Percentiles rank a stretch among this genome's conserved stretches.
phyloP scores from a whole-genome alignment of 2,329 filamentous ascomycete species.

The Ophiocordyceps camponoti-saundersi region DNA sequence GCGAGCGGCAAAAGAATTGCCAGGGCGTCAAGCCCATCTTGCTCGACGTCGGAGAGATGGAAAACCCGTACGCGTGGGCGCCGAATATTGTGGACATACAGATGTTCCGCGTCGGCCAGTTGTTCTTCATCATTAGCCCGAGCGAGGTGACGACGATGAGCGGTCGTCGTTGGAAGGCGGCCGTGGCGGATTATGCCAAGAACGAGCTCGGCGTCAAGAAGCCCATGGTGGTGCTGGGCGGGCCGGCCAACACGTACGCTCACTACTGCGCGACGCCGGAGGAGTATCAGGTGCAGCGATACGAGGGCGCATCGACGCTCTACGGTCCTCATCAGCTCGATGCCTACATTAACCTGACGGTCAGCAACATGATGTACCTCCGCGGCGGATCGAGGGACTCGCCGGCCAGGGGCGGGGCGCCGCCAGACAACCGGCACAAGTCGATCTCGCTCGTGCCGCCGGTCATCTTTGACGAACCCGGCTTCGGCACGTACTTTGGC shows the following conservation, averaged over 20 bases:
- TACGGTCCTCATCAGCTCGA: slow-evolving; percentile 69
- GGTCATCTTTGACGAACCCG: slow-evolving; percentile 59
- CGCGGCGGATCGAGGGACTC: slow-evolving; percentile 17
- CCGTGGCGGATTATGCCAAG: slow-evolving; percentile 36
- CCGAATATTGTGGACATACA: slow-evolving; percentile 88
- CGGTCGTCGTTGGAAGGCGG: slow-evolving; percentile 68
- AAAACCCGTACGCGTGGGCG: slow-evolving; percentile 66
- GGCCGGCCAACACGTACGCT: slow-evolving; percentile 79
- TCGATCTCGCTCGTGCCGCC: slow-evolving; percentile 65
- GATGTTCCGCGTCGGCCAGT: slow-evolving; percentile 64
- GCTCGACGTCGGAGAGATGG: slow-evolving; percentile 69
- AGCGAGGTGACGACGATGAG: slow-evolving; percentile 90
- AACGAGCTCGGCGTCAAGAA: slow-evolving; percentile 23
- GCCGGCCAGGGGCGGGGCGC: slow-evolving; percentile 23
- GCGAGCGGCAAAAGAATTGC: slow-evolving; percentile 52
- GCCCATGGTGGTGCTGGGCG: slow-evolving; percentile 66
- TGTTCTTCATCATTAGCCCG: slow-evolving; percentile 69
- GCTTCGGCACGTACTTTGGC: slow-evolving; percentile 53
- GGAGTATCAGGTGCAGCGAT: slow-evolving; percentile 71
- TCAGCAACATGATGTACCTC: slow-evolving; percentile 35
- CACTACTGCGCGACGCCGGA: slow-evolving; percentile 68
- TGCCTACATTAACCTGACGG: slow-evolving; percentile 74
- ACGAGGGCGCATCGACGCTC: slow-evolving; percentile 87
- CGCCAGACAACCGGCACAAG: slow-evolving; percentile 60
- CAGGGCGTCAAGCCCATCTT: slow-evolving; percentile 73